Percentiles rank a stretch among this genome's conserved stretches.
These are phyloP conservation scores for Huntiella savannae DNA, from an alignment of 2,329 filamentous ascomycete genomes.

Conservation along the genomic window DNA sequence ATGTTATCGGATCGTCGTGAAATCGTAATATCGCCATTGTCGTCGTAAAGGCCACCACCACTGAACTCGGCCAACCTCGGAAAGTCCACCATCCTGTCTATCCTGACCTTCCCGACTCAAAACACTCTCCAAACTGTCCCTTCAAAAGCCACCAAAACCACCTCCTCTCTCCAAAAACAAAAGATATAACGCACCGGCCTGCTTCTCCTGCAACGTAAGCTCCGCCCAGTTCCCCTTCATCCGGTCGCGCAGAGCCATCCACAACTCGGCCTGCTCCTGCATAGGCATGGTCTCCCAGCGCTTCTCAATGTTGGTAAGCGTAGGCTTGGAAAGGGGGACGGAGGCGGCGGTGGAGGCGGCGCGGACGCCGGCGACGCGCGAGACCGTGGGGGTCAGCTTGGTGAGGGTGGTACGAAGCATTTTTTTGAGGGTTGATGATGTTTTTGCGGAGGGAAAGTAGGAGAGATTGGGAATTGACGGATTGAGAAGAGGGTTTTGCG, in stretches of 20 bases:
- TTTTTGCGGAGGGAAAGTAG: background rate
- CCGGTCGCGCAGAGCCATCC: conserved; percentile 94
- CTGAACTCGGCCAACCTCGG: no score
- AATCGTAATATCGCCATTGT: no score
- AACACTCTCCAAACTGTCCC: background rate
- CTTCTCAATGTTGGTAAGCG: conserved; percentile 96
- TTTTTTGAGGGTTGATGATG: conserved; percentile 15
- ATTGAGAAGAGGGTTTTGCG: background rate
- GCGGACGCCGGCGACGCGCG: conserved; percentile 22
- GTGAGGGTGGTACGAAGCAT: conserved; percentile 35
- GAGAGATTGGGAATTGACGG: conserved; percentile 1
- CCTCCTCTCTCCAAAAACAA: background rate
- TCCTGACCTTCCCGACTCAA: background rate
- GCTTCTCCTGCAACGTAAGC: conserved; percentile 93
- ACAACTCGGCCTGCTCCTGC: conserved; percentile 96
- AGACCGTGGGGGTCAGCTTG: conserved; percentile 30
- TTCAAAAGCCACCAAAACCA: background rate
- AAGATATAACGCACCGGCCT: conserved; percentile 60
- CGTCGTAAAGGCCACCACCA: no score
- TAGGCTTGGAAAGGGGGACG: conserved; percentile 93
- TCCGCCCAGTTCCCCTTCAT: conserved; percentile 98
- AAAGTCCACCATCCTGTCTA: background rate
- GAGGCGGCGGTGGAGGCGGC: conserved; percentile 36
- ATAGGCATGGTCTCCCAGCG: conserved; percentile 96
- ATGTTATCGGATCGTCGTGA: no score